These are phyloP conservation scores for Setaria italica DNA, from an alignment of 202 grass and related monocot genomes.

Conservation along the genomic window DNA sequence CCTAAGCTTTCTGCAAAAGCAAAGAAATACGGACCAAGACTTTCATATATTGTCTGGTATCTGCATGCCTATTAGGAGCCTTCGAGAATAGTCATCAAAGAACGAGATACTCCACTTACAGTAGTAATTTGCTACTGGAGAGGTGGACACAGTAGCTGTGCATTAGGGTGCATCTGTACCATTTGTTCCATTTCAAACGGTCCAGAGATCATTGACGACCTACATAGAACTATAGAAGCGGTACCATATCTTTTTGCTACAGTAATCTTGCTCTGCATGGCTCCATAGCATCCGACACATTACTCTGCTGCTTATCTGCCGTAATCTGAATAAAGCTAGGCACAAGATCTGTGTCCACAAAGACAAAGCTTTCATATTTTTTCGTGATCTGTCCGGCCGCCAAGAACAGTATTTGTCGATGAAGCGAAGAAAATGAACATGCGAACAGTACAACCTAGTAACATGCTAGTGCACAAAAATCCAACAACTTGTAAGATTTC, in stretches of 20 bases:
- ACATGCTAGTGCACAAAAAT: too few species aligned
- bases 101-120: background rate
- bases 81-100: background rate
- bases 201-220: background rate
- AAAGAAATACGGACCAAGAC: background rate
- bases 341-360: background rate
- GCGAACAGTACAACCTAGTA: too few species aligned
- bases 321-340: background rate
- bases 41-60: constrained; percentile 8
- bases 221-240: background rate
- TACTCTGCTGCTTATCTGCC: background rate
- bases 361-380: too few species aligned
- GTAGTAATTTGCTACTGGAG: background rate
- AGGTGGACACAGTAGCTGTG: background rate
- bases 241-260: background rate
- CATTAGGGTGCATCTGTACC: background rate
- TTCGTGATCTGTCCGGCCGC: too few species aligned
- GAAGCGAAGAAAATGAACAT: too few species aligned
- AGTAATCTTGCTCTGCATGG: background rate
- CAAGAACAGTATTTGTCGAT: too few species aligned
- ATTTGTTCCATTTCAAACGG: background rate
- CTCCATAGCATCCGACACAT: background rate
- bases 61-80: background rate
- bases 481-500: too few species aligned
- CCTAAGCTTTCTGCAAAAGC: background rate